Evolutionary conservation across 108 stramenopile genomes (phyloP).

Genomic region (Nitzschia palea): DNA sequence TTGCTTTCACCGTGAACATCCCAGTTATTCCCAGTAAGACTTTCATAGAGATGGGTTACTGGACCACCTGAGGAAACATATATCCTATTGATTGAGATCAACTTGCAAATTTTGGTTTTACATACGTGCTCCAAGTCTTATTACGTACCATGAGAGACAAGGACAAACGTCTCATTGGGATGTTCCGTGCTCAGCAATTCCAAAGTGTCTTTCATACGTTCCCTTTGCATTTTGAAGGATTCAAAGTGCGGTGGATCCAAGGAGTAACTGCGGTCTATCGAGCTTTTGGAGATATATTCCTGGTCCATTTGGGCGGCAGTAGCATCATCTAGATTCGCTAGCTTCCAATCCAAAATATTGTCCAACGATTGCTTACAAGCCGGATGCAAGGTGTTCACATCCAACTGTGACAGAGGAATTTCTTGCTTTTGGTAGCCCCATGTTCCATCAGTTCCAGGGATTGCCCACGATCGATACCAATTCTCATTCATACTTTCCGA

Average conservation of each 20-base stretch:
- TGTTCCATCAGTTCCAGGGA: conserved; percentile 42
- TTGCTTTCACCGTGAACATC: conserved; percentile 28
- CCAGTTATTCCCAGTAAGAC: conserved; percentile 44
- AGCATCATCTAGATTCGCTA: conserved; percentile 4
- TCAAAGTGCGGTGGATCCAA: conserved; percentile 40
- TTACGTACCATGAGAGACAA: conserved; percentile 45
- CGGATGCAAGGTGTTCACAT: conserved; percentile 28
- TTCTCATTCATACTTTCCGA: conserved; percentile 51
- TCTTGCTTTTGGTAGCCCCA: conserved; percentile 46
- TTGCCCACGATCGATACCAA: conserved; percentile 55
- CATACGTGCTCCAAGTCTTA: background rate
- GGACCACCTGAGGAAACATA: conserved; percentile 24
- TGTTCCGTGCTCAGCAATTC: conserved; percentile 7
- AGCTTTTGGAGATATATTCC: conserved; percentile 27
- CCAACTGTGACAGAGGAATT: background rate
- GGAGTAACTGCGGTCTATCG: conserved; percentile 22
- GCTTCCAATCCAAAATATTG: conserved; percentile 29
- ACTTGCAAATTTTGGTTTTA: background rate
- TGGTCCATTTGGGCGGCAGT: conserved; percentile 21
- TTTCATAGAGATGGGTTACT: conserved; percentile 55
- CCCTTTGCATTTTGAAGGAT: conserved; percentile 22
- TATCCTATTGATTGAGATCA: background rate
- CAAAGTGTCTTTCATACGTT: conserved; percentile 32
- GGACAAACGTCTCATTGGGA: conserved; percentile 35
- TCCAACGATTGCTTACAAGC: conserved; percentile 11